Evolutionary conservation across 1,139 yeast genomes (phyloP), one percentile per base, ranked within the genome.

Genomic region (Taphrina confusa): DNA sequence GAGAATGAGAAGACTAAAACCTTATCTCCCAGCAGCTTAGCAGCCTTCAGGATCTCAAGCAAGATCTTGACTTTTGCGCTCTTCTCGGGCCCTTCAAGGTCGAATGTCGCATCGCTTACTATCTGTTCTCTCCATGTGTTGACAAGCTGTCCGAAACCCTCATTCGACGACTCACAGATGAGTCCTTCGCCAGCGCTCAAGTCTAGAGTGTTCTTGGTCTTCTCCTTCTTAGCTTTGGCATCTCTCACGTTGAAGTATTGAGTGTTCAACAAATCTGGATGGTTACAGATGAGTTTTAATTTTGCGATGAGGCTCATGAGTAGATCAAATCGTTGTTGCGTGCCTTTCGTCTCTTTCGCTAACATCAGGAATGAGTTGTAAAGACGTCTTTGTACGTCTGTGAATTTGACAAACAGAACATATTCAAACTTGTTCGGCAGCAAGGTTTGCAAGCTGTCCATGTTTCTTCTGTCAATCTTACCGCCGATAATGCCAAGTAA

Each of bases 401-500:
- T 92, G 56, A 92, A 74, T 68, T 86, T 85, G 66, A 97, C 92
- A 74, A 92, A 94, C 51, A 92, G 72, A 1, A 92, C 98, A 18
- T 89, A 89, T 71, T 92, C 99, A 59, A 83, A 85, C 72, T 94
- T 92, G 64, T 89, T 83, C 0, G 99, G 99, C 57, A 92, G 73
- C 70, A 92, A 98, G 61, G 88, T 85, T 0, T 98, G 98, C 14
- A 92, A 98, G 70, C 92, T 98, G 14, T 84, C 82, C 71, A 94
- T 94, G 71, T 92, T 83, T 55, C 98, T 76, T 64, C 99, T 76
- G 52, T 94, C 73, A 62, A 92, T 74, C 71, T 91, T 92, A 0
- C 98, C 98, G 1, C 96, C 83, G 6, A 92, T 89, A 67, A 92
- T 73, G 68, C 92, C 96, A 59, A 96, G 78, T 55, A 92, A 73